Evolutionary conservation across 2,329 filamentous ascomycete genomes (phyloP), one percentile per base, ranked within the genome.

Genomic region (Karstenula rhodostoma): DNA sequence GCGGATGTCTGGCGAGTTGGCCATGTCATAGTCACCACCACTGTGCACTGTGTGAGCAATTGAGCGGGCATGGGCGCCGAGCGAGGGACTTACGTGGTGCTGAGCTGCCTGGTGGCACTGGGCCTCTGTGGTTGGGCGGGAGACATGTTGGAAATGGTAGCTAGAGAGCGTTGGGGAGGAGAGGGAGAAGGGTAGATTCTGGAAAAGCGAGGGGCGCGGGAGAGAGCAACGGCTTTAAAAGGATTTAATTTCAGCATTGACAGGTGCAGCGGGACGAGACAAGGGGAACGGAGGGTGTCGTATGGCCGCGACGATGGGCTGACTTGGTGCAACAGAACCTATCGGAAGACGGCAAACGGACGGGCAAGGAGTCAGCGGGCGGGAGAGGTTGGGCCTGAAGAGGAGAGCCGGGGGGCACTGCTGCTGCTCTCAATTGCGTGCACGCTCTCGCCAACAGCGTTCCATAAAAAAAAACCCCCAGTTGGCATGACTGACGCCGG

Each of bases 21-120:
- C 78, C 50, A 81, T 81, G 75, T 83, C 81, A 68, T 79, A 85
- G 71, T 85, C 83, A 61, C 79, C 79, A 64, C 72, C 76, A 47
- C 78, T 81, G 63, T 7, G 44, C 33, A 29, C 32, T 46, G 8
- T 35, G 54, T 73, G 48, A 70, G 67, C 59, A 54, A 62, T 48
- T 62, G 60, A 22, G 37, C 22, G 33, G 37, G 32, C 5, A 7
- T 3, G 22, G 12, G 8, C 10, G 50, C n/a, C 43, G 46, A 6
- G 46, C n/a, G 27, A 29, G 29, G 40, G n/a, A 61, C 76, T 56
- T 60, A 78, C 72, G 77, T 75, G 53, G 78, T 79, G 68, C 71
- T 75, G 62, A 78, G 63, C 57, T 77, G 76, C 64, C 79, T 73
- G 55, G 74, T 63, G 63, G 69, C 66, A 65, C 69, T 64, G 60